These are phyloP conservation scores for Simmondsia chinensis DNA, from an alignment of 148 eudicot genomes.

Conservation along the genomic window DNA sequence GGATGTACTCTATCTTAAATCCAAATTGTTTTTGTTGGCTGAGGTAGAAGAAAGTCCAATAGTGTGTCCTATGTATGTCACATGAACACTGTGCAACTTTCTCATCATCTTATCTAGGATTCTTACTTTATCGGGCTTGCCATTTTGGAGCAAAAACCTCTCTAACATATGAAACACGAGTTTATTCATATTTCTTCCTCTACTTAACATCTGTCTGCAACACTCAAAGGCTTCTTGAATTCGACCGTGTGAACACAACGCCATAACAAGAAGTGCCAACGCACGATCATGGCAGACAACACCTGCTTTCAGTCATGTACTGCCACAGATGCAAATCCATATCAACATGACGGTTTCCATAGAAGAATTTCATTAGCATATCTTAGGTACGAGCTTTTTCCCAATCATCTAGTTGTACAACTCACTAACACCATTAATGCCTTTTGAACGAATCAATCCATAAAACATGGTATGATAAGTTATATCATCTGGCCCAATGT, in stretches of 20 bases:
- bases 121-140: slow-evolving; percentile 35
- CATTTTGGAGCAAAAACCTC: slow-evolving; percentile 44
- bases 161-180: slow-evolving; percentile 46
- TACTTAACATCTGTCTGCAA: slow-evolving; percentile 51
- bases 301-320: slow-evolving; percentile 57
- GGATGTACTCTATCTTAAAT: too few species aligned
- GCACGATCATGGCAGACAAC: slow-evolving; percentile 83
- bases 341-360: slow-evolving; percentile 39
- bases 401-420: slow-evolving; percentile 45
- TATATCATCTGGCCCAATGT: slow-evolving; percentile 41
- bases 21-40: too few species aligned
- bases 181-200: slow-evolving; percentile 71
- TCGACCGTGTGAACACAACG: slow-evolving; percentile 64
- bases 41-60: slow-evolving; percentile 17
- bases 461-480: slow-evolving; percentile 68
- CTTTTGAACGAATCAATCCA: slow-evolving; percentile 47
- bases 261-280: slow-evolving; percentile 59
- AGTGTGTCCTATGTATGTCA: slow-evolving; percentile 41
- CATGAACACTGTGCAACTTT: slow-evolving; percentile 38
- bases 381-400: slow-evolving; percentile 53
- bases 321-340: slow-evolving; percentile 64
- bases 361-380: slow-evolving; percentile 84
- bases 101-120: slow-evolving; percentile 38
- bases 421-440: slow-evolving; percentile 36
- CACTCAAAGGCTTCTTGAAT: slow-evolving; percentile 60